Evolutionary conservation across 1,284 basidiomycete genomes (phyloP), one percentile per base, ranked within the genome.

Genomic region (Amylostereum areolatum): DNA sequence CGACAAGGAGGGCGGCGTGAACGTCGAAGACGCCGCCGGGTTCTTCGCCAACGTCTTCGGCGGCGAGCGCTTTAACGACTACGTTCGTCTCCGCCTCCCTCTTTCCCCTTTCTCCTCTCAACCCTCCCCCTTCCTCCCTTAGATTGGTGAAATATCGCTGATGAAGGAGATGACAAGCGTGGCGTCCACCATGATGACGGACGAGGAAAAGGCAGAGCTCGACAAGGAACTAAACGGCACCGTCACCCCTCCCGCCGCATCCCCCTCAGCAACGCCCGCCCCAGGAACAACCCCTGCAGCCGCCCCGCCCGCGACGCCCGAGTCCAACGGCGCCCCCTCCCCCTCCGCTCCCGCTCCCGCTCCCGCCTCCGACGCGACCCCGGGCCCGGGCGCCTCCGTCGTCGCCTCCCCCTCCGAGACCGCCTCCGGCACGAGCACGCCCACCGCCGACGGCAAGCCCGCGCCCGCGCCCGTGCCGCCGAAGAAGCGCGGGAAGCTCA

Each of bases 21-120:
- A 74, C 43, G 84, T 91, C 73, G 89, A 91, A 45, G 92, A 95
- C 62, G 90, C 92, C 2, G 84, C 88, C 37, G 89, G 89, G 55
- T 92, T 95, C 76, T 96, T 95, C 62, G 89, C 89, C 25, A 88
- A 90, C 61, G 89, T 95, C 11, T 96, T 96, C 65, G 92, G 92
- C 49, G 92, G 92, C 39, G 92, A 93, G 63, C 77, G 84, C 47
- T 92, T 92, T 66, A 71, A 74, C 53, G 90, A 93, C 64, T 92
- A 92, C 62, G 90, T 93, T 63, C 65, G 89, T 77, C 2, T 27
- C 30, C 45, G 10, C 35, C 32, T n/a, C n/a, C 33, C 33, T 37
- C 30, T 40, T 37, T 24, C 40, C 24, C 24, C 7, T 12, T 28
- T 10, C 27, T 9, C 35, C 30, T 30, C 34, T 28, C 11, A 43